Percentiles rank a stretch among this genome's conserved stretches.
Conservation (phyloP, 345 rosid genomes). For the Eucalyptus curtisii region DNA sequence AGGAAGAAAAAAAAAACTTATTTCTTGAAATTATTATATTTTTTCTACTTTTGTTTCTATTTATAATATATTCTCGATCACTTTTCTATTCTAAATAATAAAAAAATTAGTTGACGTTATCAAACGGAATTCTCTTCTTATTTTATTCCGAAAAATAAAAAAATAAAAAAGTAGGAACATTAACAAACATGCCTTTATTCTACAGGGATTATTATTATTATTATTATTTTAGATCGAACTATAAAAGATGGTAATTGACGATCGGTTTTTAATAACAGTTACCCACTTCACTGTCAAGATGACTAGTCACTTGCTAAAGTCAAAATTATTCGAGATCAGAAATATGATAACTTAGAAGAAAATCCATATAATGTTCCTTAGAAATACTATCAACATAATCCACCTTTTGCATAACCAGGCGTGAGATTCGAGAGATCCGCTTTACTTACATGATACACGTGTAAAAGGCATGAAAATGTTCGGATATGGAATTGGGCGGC, state of each 20-base stretch:
- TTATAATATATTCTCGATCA: rapidly evolving
- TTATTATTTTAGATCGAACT: too few species aligned
- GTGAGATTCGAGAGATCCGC: background rate
- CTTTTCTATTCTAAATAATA: too few species aligned
- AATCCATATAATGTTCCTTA: background rate
- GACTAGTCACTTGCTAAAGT: background rate
- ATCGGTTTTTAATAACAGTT: background rate
- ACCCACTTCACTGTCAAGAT: background rate
- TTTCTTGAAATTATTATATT: too few species aligned
- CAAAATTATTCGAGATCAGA: background rate
- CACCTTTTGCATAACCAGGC: background rate
- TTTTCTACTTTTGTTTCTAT: too few species aligned
- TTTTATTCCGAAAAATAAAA: rapidly evolving
- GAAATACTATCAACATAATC: background rate
- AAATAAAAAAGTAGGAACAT: too few species aligned
- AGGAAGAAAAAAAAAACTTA: too few species aligned
- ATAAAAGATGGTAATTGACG: background rate
- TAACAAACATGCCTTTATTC: too few species aligned
- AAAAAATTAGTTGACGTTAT: too few species aligned
- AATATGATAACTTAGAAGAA: background rate
- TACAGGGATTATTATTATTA: too few species aligned
- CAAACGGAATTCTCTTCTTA: rapidly evolving
- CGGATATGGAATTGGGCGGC: background rate
- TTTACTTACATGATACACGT: background rate
- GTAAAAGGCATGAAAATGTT: background rate